Percentiles rank a stretch among this genome's conserved stretches.
Evolutionary conservation across 1,139 yeast species (phyloP).

Genomic region (Suhomyces ambrosiae): DNA sequence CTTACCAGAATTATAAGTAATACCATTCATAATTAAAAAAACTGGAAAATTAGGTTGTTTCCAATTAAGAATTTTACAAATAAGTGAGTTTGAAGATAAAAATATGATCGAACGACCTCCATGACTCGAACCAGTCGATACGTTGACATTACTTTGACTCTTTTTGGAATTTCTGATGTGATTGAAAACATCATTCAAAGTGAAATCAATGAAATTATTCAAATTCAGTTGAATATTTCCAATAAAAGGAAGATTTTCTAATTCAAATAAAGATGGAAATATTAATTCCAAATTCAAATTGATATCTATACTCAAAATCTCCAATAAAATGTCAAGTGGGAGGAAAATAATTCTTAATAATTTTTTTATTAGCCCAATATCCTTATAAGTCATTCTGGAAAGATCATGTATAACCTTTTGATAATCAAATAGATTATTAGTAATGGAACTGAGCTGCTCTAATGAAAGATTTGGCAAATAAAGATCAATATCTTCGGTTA

Average conservation of each 20-base stretch:
- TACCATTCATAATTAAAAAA: constrained; percentile 75
- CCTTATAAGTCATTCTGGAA: constrained; percentile 39
- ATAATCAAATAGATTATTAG: constrained; percentile 47
- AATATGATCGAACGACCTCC: constrained; percentile 70
- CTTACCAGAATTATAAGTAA: constrained; percentile 39
- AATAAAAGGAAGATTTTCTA: constrained; percentile 55
- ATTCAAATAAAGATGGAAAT: constrained; percentile 76
- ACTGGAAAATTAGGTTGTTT: constrained; percentile 98
- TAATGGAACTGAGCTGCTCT: constrained; percentile 45
- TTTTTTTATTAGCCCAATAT: constrained; percentile 41
- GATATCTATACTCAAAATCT: constrained; percentile 55
- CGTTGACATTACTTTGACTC: constrained; percentile 15
- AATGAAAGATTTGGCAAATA: constrained; percentile 47
- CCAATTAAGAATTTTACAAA: constrained; percentile 94
- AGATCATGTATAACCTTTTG: constrained; percentile 45
- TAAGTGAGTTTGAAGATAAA: constrained; percentile 82
- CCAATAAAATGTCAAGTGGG: constrained; percentile 65
- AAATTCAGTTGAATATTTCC: constrained; percentile 51
- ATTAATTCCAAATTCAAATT: constrained; percentile 78
- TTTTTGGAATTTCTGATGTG: constrained; percentile 65
- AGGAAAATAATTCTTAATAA: constrained; percentile 50
- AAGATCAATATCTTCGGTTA: constrained; percentile 58
- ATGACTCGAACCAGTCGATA: constrained; percentile 2
- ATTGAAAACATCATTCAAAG: constrained; percentile 71
- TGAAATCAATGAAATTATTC: constrained; percentile 74